Evolutionary conservation across 768 basidiomycete species (phyloP).

Genomic region (Thelephora aurantiotincta): DNA sequence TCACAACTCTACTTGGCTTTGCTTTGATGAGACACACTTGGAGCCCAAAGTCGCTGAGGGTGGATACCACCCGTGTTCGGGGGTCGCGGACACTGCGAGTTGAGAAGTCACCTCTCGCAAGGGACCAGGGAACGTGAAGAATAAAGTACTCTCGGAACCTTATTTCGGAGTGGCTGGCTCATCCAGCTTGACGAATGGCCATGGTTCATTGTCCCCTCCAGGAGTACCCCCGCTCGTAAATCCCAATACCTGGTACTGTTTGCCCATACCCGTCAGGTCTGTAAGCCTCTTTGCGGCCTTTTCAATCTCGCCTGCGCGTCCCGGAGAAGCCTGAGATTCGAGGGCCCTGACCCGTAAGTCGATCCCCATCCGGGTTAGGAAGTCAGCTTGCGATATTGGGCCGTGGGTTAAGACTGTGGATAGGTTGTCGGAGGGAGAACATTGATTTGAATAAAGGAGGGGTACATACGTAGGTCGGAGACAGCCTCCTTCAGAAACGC

Average conservation of each 20-base stretch:
- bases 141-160: background rate
- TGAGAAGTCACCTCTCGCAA: background rate
- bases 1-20: too few species aligned
- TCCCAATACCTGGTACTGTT: conserved; percentile 73
- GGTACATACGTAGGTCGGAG: conserved; percentile 39
- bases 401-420: conserved; percentile 37
- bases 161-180: background rate
- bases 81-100: too few species aligned
- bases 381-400: conserved; percentile 60
- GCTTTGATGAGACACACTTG: too few species aligned
- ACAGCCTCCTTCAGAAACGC: conserved; percentile 73
- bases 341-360: conserved; percentile 50
- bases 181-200: conserved; percentile 11
- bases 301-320: conserved; percentile 37
- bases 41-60: too few species aligned
- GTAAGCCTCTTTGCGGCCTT: conserved; percentile 58
- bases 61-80: too few species aligned
- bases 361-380: conserved; percentile 72
- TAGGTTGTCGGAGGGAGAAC: background rate
- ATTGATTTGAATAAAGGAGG: conserved; percentile 1
- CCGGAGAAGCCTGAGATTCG: conserved; percentile 30
- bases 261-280: conserved; percentile 75
- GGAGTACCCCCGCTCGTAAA: conserved; percentile 18
- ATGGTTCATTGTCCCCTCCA: conserved; percentile 9
- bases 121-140: background rate